Percentiles rank a stretch among this genome's conserved stretches.
Conservation (phyloP, 2,329 filamentous ascomycete genomes). For the Fusarium pseudograminearum region DNA sequence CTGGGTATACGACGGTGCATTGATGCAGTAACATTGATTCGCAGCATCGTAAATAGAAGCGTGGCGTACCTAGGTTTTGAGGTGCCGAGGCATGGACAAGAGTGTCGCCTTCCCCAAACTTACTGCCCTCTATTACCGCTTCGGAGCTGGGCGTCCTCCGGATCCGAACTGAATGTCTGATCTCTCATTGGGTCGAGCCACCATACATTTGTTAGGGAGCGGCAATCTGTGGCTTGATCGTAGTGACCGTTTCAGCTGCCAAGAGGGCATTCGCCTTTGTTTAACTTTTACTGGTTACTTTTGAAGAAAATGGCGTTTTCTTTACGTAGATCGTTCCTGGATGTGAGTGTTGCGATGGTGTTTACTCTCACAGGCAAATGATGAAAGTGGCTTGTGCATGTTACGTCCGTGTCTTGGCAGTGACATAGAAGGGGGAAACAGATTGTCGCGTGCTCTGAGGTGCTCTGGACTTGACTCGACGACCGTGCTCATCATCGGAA, state of each 20-base stretch:
- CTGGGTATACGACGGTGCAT: not conserved
- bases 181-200: constrained; percentile 16
- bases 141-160: constrained; percentile 24
- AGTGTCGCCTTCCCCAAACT: not conserved
- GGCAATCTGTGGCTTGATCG: constrained; percentile 7
- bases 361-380: not conserved
- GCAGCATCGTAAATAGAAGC: not conserved
- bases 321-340: not conserved
- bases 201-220: not conserved
- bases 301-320: not conserved
- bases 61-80: not conserved
- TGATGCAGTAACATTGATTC: constrained; percentile 1
- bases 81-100: constrained; percentile 11
- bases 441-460: not conserved
- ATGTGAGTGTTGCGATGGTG: not conserved
- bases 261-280: not conserved
- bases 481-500: not conserved
- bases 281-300: not conserved
- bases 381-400: constrained; percentile 4
- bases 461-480: not conserved
- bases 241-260: constrained; percentile 17
- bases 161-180: constrained; percentile 15
- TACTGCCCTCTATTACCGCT: not conserved
- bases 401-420: constrained; percentile 6
- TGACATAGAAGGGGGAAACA: not conserved